A percentile compares a stretch with the other conserved stretches of the same genome.
These are phyloP conservation scores for Cyberlindnera xishuangbannaensis DNA, from an alignment of 805 yeast genomes.

Conservation along the genomic window DNA sequence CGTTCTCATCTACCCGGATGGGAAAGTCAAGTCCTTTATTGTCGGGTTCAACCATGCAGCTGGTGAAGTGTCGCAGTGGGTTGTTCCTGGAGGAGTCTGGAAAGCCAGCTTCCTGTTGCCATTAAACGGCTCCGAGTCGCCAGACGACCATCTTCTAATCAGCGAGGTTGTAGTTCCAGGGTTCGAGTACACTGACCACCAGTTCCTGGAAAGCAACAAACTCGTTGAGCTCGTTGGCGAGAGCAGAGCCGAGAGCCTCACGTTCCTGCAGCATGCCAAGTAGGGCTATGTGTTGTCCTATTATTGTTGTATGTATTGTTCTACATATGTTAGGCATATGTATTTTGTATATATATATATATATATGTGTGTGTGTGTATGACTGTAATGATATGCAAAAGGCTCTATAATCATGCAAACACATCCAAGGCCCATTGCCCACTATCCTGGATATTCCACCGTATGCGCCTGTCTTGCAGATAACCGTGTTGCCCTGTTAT, in stretches of 20 bases:
- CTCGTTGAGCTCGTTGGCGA: conserved; percentile 33
- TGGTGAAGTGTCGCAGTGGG: conserved; percentile 55
- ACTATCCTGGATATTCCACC: no score
- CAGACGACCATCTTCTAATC: conserved; percentile 38
- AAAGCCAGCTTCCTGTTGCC: conserved; percentile 48
- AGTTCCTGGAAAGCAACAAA: conserved; percentile 34
- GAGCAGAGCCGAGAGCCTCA: conserved; percentile 29
- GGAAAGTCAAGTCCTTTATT: conserved; percentile 40
- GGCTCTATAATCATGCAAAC: no score
- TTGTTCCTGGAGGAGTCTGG: conserved; percentile 55
- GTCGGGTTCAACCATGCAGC: conserved; percentile 44
- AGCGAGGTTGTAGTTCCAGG: conserved; percentile 62
- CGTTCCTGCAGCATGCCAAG: conserved; percentile 29
- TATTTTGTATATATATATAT: no score
- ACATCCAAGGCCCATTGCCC: no score
- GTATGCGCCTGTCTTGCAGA: no score
- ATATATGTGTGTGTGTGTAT: no score
- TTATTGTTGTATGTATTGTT: conserved; percentile 8
- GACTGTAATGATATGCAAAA: no score
- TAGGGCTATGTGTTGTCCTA: conserved; percentile 3
- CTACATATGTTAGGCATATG: no score
- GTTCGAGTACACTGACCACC: conserved; percentile 49
- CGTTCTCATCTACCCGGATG: conserved; percentile 47
- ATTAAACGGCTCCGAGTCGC: conserved; percentile 25
- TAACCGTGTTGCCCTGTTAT: no score